These are phyloP conservation scores for Stachybotrys chlorohalonatus DNA, from an alignment of 2,329 filamentous ascomycete species.

Conservation along the genomic window DNA sequence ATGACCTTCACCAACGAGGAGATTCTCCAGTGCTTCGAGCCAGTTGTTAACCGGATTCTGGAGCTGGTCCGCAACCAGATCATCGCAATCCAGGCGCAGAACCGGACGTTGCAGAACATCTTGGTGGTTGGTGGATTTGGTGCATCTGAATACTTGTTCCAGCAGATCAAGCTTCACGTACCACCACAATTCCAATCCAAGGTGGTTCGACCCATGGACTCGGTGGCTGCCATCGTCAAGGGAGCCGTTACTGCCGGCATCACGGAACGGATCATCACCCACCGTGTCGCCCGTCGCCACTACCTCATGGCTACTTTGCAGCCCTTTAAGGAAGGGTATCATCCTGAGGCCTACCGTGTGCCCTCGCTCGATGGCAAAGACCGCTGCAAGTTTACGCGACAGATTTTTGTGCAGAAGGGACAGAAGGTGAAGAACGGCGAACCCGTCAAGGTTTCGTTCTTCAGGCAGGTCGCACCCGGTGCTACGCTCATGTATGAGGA, in stretches of 20 bases:
- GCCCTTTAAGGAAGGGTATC: constrained; percentile 97
- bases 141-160: constrained; percentile 97
- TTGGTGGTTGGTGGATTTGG: constrained; percentile 96
- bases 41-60: constrained; percentile 92
- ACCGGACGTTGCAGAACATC: constrained; percentile 88
- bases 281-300: constrained; percentile 91
- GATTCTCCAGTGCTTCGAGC: constrained; percentile 97
- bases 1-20: constrained; percentile 99
- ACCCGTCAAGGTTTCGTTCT: constrained; percentile 97
- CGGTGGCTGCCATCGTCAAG: constrained; percentile 96
- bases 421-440: constrained; percentile 99
- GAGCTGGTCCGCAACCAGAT: constrained; percentile 97
- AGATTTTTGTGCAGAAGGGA: constrained; percentile 98
- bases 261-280: constrained; percentile 91
- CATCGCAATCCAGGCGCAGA: constrained; percentile 97
- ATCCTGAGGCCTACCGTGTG: constrained; percentile 95
- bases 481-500: constrained; percentile 99
- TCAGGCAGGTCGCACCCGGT: constrained; percentile 93
- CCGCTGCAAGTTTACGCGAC: constrained; percentile 94
- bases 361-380: constrained; percentile 95
- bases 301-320: constrained; percentile 99
- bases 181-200: constrained; percentile 97
- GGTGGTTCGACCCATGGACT: constrained; percentile 97
- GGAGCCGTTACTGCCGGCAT: constrained; percentile 97
- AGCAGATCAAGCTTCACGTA: constrained; percentile 97